Percentiles rank a stretch among this genome's conserved stretches.
Evolutionary conservation across 805 yeast genomes (phyloP).

Genomic region (Phaffomyces antillensis): DNA sequence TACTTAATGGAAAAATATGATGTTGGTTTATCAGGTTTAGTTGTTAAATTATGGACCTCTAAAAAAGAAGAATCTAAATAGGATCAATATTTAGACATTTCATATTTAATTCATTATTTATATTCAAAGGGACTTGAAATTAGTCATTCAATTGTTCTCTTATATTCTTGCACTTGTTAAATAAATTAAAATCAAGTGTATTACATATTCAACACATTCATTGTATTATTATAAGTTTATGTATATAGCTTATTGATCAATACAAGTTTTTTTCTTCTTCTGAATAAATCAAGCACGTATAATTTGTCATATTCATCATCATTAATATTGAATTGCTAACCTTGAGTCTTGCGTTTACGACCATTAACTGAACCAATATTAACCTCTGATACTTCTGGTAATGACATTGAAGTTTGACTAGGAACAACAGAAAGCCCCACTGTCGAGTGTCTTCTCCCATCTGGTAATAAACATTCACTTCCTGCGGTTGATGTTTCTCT

Average conservation of each 20-base stretch:
- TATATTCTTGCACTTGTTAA: too few species aligned
- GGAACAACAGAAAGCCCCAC: slow-evolving; percentile 1
- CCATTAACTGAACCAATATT: slow-evolving; percentile 5
- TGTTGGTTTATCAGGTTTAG: slow-evolving; percentile 67
- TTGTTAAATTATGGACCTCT: slow-evolving; percentile 52
- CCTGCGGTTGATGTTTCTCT: neutral
- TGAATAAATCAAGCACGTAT: neutral
- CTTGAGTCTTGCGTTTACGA: slow-evolving; percentile 9
- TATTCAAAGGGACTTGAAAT: neutral
- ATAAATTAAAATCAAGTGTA: neutral
- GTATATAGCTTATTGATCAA: neutral
- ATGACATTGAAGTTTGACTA: slow-evolving; percentile 3
- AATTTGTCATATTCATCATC: neutral
- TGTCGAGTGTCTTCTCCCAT: slow-evolving; percentile 7
- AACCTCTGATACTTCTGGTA: slow-evolving; percentile 7
- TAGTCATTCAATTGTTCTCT: too few species aligned
- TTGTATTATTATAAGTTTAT: neutral
- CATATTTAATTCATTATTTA: slow-evolving; percentile 5
- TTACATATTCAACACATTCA: neutral
- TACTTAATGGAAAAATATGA: slow-evolving; percentile 76
- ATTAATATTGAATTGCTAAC: neutral
- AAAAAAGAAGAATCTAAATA: slow-evolving; percentile 13
- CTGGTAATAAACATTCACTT: slow-evolving; percentile 1
- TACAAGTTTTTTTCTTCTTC: neutral
- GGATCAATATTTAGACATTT: neutral